Evolutionary conservation across 345 rosid species (phyloP).

Genomic region (Triadica sebifera): DNA sequence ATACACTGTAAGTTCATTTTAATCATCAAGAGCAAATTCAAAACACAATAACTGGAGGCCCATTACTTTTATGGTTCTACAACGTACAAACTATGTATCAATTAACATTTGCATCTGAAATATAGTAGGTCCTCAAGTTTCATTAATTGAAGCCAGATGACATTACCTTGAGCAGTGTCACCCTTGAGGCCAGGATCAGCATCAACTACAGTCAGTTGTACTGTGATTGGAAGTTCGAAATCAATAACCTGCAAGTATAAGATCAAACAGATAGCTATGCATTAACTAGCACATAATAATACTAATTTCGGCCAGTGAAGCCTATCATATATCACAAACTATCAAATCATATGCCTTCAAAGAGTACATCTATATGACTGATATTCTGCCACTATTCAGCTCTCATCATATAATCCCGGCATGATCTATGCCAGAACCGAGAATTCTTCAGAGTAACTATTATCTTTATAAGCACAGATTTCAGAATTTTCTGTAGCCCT

Average conservation of each 20-base stretch:
- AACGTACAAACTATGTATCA: not conserved
- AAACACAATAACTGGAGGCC: not conserved
- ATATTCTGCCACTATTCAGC: not conserved
- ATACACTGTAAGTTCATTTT: not conserved
- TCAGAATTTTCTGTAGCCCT: not conserved
- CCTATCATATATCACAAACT: not conserved
- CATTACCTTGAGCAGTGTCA: constrained; percentile 90
- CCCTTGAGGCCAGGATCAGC: constrained; percentile 92
- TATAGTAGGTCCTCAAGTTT: not conserved
- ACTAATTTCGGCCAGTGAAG: not conserved
- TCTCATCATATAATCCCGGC: constrained; percentile 3
- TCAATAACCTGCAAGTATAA: constrained; percentile 38
- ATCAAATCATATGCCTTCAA: not conserved
- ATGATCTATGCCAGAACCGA: not conserved
- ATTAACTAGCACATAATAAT: not conserved
- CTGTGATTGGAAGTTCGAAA: constrained; percentile 80
- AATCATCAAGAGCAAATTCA: not conserved
- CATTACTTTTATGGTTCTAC: not conserved
- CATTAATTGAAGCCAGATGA: constrained; percentile 1
- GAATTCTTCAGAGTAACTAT: not conserved
- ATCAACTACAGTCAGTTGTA: constrained; percentile 62
- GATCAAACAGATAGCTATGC: not conserved
- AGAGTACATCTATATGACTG: not conserved
- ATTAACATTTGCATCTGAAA: constrained; percentile 3
- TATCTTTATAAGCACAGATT: not conserved